Evolutionary conservation across 1,284 basidiomycete genomes (phyloP).

Genomic region (Tylopilus sp.): DNA sequence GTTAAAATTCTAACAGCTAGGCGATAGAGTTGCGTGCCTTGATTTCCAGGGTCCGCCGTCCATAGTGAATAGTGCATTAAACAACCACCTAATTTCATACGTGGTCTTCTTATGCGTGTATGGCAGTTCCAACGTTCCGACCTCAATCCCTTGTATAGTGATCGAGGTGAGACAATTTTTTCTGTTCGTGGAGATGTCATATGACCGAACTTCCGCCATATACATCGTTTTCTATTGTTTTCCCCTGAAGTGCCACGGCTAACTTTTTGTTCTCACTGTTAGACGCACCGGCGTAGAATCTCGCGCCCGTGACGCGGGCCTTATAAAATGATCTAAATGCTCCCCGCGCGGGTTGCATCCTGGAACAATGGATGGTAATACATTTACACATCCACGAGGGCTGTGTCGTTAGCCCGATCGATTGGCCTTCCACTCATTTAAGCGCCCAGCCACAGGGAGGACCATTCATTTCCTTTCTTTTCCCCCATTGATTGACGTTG

Average conservation of each 20-base stretch:
- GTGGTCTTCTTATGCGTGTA: slow-evolving; percentile 10
- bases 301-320: slow-evolving; percentile 10
- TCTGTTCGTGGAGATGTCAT: slow-evolving; percentile 16
- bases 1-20: slow-evolving; percentile 1
- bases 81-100: not conserved
- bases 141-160: slow-evolving; percentile 15
- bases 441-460: slow-evolving; percentile 6
- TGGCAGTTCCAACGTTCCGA: slow-evolving; percentile 16
- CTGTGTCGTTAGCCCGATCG: slow-evolving; percentile 9
- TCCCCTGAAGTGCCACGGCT: not conserved
- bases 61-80: not conserved
- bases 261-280: slow-evolving; percentile 25
- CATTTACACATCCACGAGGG: slow-evolving; percentile 6
- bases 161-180: slow-evolving; percentile 33
- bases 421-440: slow-evolving; percentile 20
- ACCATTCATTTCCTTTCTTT: slow-evolving; percentile 5
- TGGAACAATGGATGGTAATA: slow-evolving; percentile 22
- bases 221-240: slow-evolving; percentile 25
- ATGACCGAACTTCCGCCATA: slow-evolving; percentile 4
- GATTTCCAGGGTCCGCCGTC: slow-evolving; percentile 2
- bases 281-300: slow-evolving; percentile 5
- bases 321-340: slow-evolving; percentile 6
- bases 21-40: slow-evolving; percentile 3
- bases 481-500: slow-evolving; percentile 32
- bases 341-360: not conserved